A percentile compares a stretch with the other conserved stretches of the same genome.
Evolutionary conservation across 805 yeast genomes (phyloP).

Genomic region (Metschnikowia henanensis): DNA sequence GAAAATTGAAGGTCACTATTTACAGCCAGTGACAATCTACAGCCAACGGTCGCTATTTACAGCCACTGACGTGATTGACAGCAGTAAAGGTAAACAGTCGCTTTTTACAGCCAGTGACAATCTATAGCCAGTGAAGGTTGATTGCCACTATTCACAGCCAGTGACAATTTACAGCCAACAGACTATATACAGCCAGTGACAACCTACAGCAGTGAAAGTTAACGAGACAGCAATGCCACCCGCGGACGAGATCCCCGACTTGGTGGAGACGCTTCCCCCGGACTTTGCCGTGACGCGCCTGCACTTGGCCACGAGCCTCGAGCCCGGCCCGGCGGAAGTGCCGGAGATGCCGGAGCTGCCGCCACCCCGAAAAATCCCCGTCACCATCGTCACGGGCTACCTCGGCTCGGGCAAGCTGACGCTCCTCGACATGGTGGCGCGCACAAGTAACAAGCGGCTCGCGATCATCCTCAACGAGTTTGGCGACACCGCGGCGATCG

Average conservation of each 20-base stretch:
- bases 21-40: too few species aligned
- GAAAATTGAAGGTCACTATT: too few species aligned
- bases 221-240: too few species aligned
- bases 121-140: too few species aligned
- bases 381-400: conserved; percentile 92
- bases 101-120: too few species aligned
- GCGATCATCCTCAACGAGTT: conserved; percentile 93
- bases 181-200: too few species aligned
- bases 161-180: too few species aligned
- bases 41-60: too few species aligned
- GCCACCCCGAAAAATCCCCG: conserved; percentile 49
- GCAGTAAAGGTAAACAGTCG: too few species aligned
- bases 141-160: too few species aligned
- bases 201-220: too few species aligned
- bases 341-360: not conserved
- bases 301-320: conserved; percentile 16
- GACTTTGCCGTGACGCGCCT: conserved; percentile 17
- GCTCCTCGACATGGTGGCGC: conserved; percentile 70
- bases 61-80: too few species aligned
- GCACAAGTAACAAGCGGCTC: conserved; percentile 65
- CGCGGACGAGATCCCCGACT: conserved; percentile 33
- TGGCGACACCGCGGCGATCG: conserved; percentile 89
- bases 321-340: conserved; percentile 4
- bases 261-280: conserved; percentile 29
- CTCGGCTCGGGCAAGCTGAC: conserved; percentile 95